Conservation (phyloP, 164 flowering plant species). For the Akebia trifoliata region DNA sequence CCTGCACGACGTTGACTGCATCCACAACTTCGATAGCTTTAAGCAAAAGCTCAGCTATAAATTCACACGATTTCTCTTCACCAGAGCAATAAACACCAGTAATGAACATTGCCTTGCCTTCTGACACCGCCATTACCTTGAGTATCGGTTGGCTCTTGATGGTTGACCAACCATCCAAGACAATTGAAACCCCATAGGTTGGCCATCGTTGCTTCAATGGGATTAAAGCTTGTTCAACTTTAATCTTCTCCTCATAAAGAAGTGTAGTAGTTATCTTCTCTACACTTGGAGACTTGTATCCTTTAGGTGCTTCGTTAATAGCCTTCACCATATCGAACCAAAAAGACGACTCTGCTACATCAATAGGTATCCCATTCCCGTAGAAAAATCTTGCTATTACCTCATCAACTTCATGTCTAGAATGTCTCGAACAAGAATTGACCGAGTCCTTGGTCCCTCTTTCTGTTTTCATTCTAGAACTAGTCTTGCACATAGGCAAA, state of each 20-base stretch:
- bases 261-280: slow-evolving; percentile 18
- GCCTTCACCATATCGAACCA: slow-evolving; percentile 24
- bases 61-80: slow-evolving; percentile 11
- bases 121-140: slow-evolving; percentile 13
- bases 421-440: neutral
- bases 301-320: slow-evolving; percentile 20
- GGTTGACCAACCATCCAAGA: slow-evolving; percentile 24
- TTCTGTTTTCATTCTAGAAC: neutral
- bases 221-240: slow-evolving; percentile 14
- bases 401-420: slow-evolving; percentile 11
- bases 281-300: slow-evolving; percentile 19
- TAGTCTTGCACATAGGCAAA: neutral
- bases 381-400: slow-evolving; percentile 12
- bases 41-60: slow-evolving; percentile 14
- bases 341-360: slow-evolving; percentile 18
- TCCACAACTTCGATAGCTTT: slow-evolving; percentile 23
- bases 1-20: slow-evolving; percentile 14
- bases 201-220: slow-evolving; percentile 20
- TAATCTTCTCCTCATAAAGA: slow-evolving; percentile 11
- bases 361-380: slow-evolving; percentile 20
- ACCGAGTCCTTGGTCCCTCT: neutral
- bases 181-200: slow-evolving; percentile 20
- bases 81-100: slow-evolving; percentile 10
- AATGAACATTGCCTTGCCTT: slow-evolving; percentile 15
- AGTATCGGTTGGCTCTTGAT: slow-evolving; percentile 15